Evolutionary conservation across 331 rosid genomes (phyloP), one percentile per base, ranked within the genome.

Genomic region (Quercus tomentella): DNA sequence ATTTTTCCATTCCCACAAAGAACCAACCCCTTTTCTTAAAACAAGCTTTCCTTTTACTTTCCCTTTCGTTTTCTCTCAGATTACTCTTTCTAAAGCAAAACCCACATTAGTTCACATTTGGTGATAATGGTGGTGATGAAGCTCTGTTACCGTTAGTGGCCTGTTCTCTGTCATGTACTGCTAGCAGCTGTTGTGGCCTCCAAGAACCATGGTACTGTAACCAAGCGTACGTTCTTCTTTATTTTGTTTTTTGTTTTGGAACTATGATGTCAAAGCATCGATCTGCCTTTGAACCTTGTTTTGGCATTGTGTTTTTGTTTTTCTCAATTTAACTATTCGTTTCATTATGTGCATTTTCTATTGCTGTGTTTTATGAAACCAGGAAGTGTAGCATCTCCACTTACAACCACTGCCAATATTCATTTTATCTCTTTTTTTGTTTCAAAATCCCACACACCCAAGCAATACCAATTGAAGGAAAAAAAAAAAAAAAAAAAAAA

Each of bases 111-210:
- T 68, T 74, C 31, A 54, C 73, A 57, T 71, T 70, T 79, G 41
- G 67, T 45, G 73, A 84, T 54, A 45, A 87, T 82, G 92, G 82
- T 57, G 10, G 52, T 58, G 91, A 89, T 71, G 89, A 86, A 67
- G 61, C 86, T 84, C 73, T 78, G 72, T 74, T 57, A 58, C 82
- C 69, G 9, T 52, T 70, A 82, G 61, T 81, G 89, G 63, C 74
- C 76, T 74, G 41, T 85, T 57, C 37, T 88, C 35, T 80, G n/a
- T 75, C 75, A 31, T 80, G 80, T 92, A 16, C 82, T 89, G 23
- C 83, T 74, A 20, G 85, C 91, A 22, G 76, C 85, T 86, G 86
- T 78, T 83, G 98, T 90, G 83, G 81, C 78, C 92, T 86, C 96
- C 79, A 93, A 87, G 81, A 51, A 75, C 74, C 96, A 91, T 76